Evolutionary conservation across 352 stramenopile genomes (phyloP).

Genomic region (Aphanomyces cochlioides): DNA sequence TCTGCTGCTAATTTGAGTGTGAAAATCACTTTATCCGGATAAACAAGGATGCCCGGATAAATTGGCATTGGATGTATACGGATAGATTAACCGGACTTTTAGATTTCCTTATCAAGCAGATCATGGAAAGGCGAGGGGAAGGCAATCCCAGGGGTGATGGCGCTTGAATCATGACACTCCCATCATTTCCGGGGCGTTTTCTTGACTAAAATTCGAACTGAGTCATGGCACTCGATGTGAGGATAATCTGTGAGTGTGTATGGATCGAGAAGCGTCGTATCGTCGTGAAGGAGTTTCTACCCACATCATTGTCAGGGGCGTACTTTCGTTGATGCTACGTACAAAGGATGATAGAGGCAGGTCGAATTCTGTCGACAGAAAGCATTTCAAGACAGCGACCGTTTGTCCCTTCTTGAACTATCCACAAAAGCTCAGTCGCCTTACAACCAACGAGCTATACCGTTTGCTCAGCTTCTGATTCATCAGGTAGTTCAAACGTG

Average conservation of each 20-base stretch:
- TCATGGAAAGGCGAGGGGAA: no score
- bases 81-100: no score
- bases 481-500: conserved; percentile 28
- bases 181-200: conserved; percentile 14
- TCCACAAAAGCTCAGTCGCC: no score
- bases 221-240: conserved; percentile 8
- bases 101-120: no score
- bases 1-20: no score
- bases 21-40: no score
- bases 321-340: background rate
- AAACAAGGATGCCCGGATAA: no score
- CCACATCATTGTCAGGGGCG: background rate
- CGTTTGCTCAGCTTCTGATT: conserved; percentile 26
- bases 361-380: conserved; percentile 22
- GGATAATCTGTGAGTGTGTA: conserved; percentile 29
- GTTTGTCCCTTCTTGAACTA: conserved; percentile 29
- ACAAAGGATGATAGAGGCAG: conserved; percentile 25
- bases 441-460: background rate
- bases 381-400: conserved; percentile 26
- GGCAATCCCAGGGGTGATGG: no score
- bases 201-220: conserved; percentile 16
- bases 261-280: conserved; percentile 19
- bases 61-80: no score
- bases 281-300: conserved; percentile 22
- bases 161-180: background rate